These are phyloP conservation scores for Fomitopsis pulvina DNA, from an alignment of 768 basidiomycete species.

Conservation along the genomic window DNA sequence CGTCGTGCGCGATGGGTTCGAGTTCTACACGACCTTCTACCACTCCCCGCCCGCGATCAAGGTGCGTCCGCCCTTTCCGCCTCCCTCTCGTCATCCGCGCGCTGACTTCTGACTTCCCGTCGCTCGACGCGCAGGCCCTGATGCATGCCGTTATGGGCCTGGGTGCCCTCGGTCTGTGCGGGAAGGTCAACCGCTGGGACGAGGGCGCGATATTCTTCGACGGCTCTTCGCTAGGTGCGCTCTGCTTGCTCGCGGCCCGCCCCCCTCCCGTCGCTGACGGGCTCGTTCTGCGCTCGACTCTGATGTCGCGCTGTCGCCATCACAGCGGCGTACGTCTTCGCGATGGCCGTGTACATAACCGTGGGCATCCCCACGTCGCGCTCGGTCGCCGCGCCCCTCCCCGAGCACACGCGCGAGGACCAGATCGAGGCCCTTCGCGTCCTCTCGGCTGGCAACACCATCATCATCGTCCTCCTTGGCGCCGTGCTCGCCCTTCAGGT, in stretches of 20 bases:
- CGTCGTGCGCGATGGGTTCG: conserved; percentile 67
- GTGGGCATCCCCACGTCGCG: conserved; percentile 76
- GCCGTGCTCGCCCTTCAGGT: conserved; percentile 71
- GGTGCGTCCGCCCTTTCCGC: conserved; percentile 35
- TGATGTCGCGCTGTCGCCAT: too few species aligned
- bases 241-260: neutral
- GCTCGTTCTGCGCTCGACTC: neutral
- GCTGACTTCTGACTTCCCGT: neutral
- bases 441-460: conserved; percentile 81
- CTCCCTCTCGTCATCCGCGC: conserved; percentile 1
- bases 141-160: conserved; percentile 82
- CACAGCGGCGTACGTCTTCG: conserved; percentile 69
- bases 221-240: conserved; percentile 77
- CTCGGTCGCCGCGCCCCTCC: conserved; percentile 59
- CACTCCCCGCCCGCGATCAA: conserved; percentile 92
- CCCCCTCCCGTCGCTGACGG: neutral
- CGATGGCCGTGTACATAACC: conserved; percentile 71
- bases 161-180: conserved; percentile 65
- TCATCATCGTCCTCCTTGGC: conserved; percentile 64
- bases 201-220: conserved; percentile 96
- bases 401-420: conserved; percentile 54
- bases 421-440: conserved; percentile 75
- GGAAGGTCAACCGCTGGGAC: conserved; percentile 82
- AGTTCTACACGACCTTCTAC: conserved; percentile 90
- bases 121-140: conserved; percentile 50